These are phyloP conservation scores for Rutstroemia sp. DNA, from an alignment of 2,329 filamentous ascomycete genomes.

Conservation along the genomic window DNA sequence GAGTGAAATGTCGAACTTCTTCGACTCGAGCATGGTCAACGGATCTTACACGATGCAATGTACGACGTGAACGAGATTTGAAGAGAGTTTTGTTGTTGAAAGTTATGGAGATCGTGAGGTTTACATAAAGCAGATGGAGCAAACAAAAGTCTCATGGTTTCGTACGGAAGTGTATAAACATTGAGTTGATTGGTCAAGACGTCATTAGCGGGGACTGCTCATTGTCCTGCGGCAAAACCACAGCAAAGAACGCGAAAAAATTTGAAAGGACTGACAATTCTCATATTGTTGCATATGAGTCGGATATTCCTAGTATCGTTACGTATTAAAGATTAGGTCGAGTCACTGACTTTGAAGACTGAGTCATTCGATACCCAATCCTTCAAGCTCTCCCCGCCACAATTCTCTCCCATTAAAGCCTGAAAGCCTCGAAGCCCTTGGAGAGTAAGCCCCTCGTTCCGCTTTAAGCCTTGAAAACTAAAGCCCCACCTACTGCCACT, in stretches of 20 bases:
- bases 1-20: too few relatives aligned
- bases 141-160: too few relatives aligned
- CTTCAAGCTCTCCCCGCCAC: neutral
- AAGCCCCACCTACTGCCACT: neutral
- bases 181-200: constrained; percentile 3
- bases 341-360: too few relatives aligned
- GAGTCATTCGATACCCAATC: too few relatives aligned
- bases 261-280: too few relatives aligned
- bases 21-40: too few relatives aligned
- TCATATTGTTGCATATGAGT: too few relatives aligned
- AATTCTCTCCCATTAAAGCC: neutral
- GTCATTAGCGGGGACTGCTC: neutral
- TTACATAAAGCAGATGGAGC: too few relatives aligned
- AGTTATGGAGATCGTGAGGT: too few relatives aligned
- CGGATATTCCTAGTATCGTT: too few relatives aligned
- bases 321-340: too few relatives aligned
- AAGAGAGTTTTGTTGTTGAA: neutral
- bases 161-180: neutral
- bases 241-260: neutral
- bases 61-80: neutral
- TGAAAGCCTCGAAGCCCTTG: neutral
- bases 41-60: too few relatives aligned
- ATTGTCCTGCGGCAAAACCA: neutral
- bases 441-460: neutral
- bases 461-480: neutral